These are phyloP conservation scores for Monosiga brevicollis DNA, from an alignment of 78 protist genomes.

Conservation along the genomic window DNA sequence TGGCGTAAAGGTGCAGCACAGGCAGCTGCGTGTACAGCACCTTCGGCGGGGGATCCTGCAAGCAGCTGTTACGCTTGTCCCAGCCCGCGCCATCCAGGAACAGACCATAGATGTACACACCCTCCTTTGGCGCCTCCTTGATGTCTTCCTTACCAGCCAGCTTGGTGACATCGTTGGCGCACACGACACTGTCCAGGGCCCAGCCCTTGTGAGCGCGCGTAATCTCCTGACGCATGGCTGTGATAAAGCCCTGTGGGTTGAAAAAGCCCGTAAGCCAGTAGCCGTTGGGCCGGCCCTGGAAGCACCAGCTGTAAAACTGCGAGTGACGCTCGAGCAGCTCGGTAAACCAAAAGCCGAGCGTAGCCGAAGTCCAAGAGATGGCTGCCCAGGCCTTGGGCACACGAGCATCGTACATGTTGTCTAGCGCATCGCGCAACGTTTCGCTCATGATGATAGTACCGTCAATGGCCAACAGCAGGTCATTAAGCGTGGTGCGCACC, in stretches of 20 bases:
- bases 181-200: slow-evolving; percentile 71
- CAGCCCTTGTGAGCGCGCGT: slow-evolving; percentile 62
- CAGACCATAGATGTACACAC: slow-evolving; percentile 75
- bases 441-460: slow-evolving; percentile 38
- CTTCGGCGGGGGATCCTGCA: slow-evolving; percentile 52
- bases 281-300: slow-evolving; percentile 45
- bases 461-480: slow-evolving; percentile 68
- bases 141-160: slow-evolving; percentile 23
- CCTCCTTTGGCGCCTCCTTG: slow-evolving; percentile 50
- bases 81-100: slow-evolving; percentile 78
- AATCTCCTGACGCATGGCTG: slow-evolving; percentile 66
- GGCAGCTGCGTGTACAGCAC: slow-evolving; percentile 51
- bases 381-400: neutral
- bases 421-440: neutral
- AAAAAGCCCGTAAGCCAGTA: slow-evolving; percentile 81
- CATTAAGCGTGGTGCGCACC: slow-evolving; percentile 31
- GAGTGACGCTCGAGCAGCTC: slow-evolving; percentile 50
- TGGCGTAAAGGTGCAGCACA: slow-evolving; percentile 54
- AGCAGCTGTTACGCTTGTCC: slow-evolving; percentile 31
- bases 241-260: slow-evolving; percentile 57
- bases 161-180: slow-evolving; percentile 36
- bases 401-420: neutral
- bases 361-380: neutral
- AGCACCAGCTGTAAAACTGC: slow-evolving; percentile 63
- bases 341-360: slow-evolving; percentile 21